Percentiles rank a stretch among this genome's conserved stretches.
phyloP scores from a whole-genome alignment of 202 grass and related monocot species.

The Setaria viridis region DNA sequence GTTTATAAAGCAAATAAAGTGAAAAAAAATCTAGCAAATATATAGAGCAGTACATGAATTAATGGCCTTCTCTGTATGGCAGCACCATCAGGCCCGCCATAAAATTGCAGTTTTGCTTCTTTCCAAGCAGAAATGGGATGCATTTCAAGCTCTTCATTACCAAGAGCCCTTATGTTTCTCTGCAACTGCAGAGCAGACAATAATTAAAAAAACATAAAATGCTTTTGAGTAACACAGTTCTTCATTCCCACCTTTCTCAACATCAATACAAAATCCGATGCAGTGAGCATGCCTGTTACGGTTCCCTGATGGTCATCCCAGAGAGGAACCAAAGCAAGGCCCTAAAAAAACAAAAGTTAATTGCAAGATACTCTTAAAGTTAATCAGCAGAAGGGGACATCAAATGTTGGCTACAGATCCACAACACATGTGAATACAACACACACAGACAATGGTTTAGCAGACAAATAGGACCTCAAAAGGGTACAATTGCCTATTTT shows the following conservation, averaged over 20 bases:
- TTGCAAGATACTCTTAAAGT: slow-evolving; percentile 19
- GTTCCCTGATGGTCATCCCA: slow-evolving; percentile 64
- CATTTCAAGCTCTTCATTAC: slow-evolving; percentile 77
- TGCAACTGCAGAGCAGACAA: slow-evolving; percentile 56
- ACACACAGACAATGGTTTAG: not conserved
- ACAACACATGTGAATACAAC: slow-evolving; percentile 1
- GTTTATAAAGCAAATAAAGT: slow-evolving; percentile 33
- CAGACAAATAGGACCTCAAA: slow-evolving; percentile 14
- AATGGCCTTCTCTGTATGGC: slow-evolving; percentile 59
- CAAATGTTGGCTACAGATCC: slow-evolving; percentile 22
- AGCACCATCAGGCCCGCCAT: slow-evolving; percentile 41
- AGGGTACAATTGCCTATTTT: slow-evolving; percentile 1
- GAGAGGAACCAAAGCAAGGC: slow-evolving; percentile 67
- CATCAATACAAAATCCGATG: slow-evolving; percentile 76
- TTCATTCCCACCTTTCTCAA: slow-evolving; percentile 62
- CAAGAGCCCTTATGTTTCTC: slow-evolving; percentile 63
- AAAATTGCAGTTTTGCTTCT: slow-evolving; percentile 67
- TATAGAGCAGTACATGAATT: slow-evolving; percentile 62
- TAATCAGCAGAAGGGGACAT: slow-evolving; percentile 1
- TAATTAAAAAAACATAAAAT: slow-evolving; percentile 30
- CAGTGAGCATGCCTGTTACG: slow-evolving; percentile 70
- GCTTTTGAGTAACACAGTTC: slow-evolving; percentile 23
- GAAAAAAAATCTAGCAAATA: slow-evolving; percentile 19
- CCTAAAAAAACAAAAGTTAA: slow-evolving; percentile 49
- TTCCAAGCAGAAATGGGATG: slow-evolving; percentile 75